Base-by-base conservation (phyloP, 176 grass and related monocot species). In the Bonia amplexicaulis region DNA sequence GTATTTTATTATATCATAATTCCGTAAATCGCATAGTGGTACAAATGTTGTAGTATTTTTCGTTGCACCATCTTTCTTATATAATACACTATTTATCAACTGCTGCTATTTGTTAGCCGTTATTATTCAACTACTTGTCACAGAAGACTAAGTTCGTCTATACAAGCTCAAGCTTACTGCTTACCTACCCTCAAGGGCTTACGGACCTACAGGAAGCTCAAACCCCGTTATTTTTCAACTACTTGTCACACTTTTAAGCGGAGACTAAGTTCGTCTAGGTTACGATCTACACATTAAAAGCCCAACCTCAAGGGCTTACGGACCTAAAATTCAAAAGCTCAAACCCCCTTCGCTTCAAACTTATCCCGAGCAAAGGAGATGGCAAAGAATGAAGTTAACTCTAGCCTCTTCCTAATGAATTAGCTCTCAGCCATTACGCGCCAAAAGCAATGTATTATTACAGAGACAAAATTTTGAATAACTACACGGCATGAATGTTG, bases 391-490 rank as follows among this genome's bases (percentile, higher is more conserved):
- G 25, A 48, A 47, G 26, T 73, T 35, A 65, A 17, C 25, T 48
- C 31, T 49, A 79, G 74, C 42, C 53, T 74, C 31, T 79, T 48
- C 68, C 74, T 83, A 83, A 40, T 7, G 22, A 63, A 83, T 77
- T 83, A 74, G 49, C 47, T 61, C 55, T 47, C 57, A 51, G 7
- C 1, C 2, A 29, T 70, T 54, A 66, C 74, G 80, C 49, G 48
- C 51, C 52, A 68, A 79, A 52, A 74, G 0, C 51, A 69, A n/a
- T 60, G 33, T 57, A 74, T 70, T 52, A 49, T 35, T 77, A 85
- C n/a, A 79, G 22, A 27, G 61, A 17, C 72, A 87, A 83, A 84
- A 80, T 80, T 76, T 78, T 87, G 78, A 81, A 41, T 9, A 51
- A 42, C 70, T 80, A 72, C 69, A 69, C n/a, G 9, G 12, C 62